Conservation (phyloP, 2,329 filamentous ascomycete genomes). For the Aspergillus phoenicis region DNA sequence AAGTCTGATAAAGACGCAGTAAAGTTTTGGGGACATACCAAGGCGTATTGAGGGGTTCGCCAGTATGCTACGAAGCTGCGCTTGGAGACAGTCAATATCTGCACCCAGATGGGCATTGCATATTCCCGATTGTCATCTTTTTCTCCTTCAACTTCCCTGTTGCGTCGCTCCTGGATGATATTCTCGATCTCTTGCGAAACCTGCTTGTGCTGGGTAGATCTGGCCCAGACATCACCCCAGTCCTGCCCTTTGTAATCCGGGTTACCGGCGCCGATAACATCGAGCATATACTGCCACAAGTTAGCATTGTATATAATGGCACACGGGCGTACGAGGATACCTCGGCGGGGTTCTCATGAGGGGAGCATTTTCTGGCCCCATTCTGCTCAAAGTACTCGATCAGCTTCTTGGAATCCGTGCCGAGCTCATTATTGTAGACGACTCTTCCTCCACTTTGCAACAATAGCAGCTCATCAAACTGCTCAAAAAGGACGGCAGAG, state of each 20-base stretch:
- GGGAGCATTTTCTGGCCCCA: constrained; percentile 62
- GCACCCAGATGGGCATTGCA: constrained; percentile 60
- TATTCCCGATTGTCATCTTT: constrained; percentile 61
- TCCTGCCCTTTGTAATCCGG: constrained; percentile 63
- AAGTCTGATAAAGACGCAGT: not conserved
- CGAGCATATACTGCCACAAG: constrained; percentile 75
- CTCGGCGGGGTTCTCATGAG: constrained; percentile 71
- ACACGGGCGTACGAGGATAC: constrained; percentile 14
- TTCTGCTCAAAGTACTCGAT: constrained; percentile 69
- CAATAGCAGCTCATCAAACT: constrained; percentile 81
- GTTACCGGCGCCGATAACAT: constrained; percentile 66
- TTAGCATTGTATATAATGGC: not conserved
- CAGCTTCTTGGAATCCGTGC: constrained; percentile 71
- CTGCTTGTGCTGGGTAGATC: constrained; percentile 53
- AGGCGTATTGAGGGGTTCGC: constrained; percentile 64
- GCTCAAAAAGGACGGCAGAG: constrained; percentile 81
- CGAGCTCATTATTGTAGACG: constrained; percentile 85
- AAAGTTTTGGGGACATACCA: constrained; percentile 29
- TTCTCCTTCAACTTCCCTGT: constrained; percentile 39
- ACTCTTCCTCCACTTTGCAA: constrained; percentile 76
- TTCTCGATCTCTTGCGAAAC: constrained; percentile 56
- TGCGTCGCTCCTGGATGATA: constrained; percentile 52
- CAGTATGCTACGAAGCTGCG: constrained; percentile 66
- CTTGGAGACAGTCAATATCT: constrained; percentile 58
- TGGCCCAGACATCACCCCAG: constrained; percentile 64